Conservation (phyloP, 345 rosid species). For the Sisymbrium altissimum region DNA sequence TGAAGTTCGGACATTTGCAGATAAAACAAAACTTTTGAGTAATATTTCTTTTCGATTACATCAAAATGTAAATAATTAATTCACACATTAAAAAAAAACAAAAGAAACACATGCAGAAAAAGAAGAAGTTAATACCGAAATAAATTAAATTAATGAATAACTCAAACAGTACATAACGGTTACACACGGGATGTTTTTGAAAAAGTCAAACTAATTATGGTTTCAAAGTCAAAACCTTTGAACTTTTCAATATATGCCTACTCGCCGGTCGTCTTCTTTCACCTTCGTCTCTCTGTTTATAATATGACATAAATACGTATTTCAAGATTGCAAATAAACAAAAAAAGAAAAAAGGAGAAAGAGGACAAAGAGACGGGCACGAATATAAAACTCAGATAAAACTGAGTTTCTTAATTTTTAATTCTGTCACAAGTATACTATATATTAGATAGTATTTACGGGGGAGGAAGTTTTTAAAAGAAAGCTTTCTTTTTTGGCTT, state of each 20-base stretch:
- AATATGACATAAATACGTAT: neutral
- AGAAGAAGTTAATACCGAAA: neutral
- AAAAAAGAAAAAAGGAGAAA: neutral
- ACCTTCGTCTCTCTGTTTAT: conserved; percentile 24
- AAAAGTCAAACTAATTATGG: neutral
- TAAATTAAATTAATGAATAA: neutral
- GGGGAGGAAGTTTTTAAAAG: no score
- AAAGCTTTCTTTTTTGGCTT: neutral
- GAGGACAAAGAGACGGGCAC: neutral
- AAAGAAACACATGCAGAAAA: neutral
- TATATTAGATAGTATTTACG: neutral
- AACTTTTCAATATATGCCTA: conserved; percentile 11
- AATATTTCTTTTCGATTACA: neutral
- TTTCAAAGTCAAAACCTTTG: conserved; percentile 23
- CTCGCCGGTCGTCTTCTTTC: conserved; percentile 22
- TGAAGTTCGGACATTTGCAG: neutral
- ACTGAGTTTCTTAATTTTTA: neutral
- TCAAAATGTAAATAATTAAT: neutral
- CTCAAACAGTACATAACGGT: neutral
- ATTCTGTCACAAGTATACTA: neutral
- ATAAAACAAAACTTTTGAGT: neutral
- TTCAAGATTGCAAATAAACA: neutral
- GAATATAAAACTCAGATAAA: neutral
- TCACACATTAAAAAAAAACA: neutral
- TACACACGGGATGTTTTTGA: neutral